Percentiles rank a stretch among this genome's conserved stretches.
phyloP scores from a whole-genome alignment of 352 stramenopile species.

The Peronospora farinosa region DNA sequence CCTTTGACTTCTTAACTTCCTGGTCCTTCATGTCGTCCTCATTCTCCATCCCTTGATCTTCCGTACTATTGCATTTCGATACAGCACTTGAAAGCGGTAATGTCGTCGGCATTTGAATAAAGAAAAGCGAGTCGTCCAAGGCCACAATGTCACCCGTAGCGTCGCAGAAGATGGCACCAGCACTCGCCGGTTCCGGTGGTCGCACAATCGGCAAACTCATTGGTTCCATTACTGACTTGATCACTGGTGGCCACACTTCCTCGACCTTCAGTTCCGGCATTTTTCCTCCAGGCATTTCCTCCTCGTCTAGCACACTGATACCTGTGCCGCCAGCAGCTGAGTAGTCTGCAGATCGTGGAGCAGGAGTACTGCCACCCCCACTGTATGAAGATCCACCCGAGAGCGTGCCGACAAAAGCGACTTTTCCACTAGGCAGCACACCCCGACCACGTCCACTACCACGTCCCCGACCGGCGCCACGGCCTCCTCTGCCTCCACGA shows the following conservation, averaged over 20 bases:
- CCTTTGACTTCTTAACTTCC: slow-evolving; percentile 11
- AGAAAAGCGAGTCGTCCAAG: slow-evolving; percentile 66
- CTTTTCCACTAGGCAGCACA: slow-evolving; percentile 54
- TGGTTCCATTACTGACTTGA: slow-evolving; percentile 77
- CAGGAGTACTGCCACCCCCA: slow-evolving; percentile 27
- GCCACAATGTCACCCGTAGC: slow-evolving; percentile 45
- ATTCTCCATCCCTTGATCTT: slow-evolving; percentile 36
- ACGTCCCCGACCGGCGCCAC: slow-evolving; percentile 42
- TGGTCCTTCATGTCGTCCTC: slow-evolving; percentile 13
- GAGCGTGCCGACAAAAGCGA: slow-evolving; percentile 75
- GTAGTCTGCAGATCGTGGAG: slow-evolving; percentile 41
- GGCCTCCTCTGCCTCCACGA: slow-evolving; percentile 32
- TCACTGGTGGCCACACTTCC: slow-evolving; percentile 71
- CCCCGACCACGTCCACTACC: slow-evolving; percentile 43
- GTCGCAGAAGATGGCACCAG: slow-evolving; percentile 66
- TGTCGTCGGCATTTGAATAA: slow-evolving; percentile 80
- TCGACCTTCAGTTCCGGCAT: slow-evolving; percentile 50
- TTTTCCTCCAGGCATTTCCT: slow-evolving; percentile 48
- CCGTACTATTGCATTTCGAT: slow-evolving; percentile 22
- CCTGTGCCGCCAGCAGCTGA: slow-evolving; percentile 66
- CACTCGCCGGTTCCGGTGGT: slow-evolving; percentile 50
- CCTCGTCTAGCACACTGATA: slow-evolving; percentile 80
- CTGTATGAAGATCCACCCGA: slow-evolving; percentile 78
- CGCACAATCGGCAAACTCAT: slow-evolving; percentile 73
- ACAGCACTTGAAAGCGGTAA: slow-evolving; percentile 57